Conservation (phyloP, 2,329 filamentous ascomycete species). For the Xylaria sp. region DNA sequence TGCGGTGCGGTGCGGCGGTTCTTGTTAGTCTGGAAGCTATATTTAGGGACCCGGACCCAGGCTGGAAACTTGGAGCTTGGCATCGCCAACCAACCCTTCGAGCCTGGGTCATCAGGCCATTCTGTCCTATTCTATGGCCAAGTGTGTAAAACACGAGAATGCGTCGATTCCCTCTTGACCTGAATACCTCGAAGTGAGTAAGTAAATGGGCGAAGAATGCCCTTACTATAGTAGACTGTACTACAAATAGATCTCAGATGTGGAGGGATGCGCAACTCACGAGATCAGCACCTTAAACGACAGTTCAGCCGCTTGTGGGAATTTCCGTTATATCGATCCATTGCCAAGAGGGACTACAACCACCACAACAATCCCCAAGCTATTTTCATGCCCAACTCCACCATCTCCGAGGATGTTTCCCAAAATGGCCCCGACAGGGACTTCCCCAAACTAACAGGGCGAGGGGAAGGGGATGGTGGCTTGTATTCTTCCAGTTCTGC, state of each 20-base stretch:
- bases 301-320: constrained; percentile 10
- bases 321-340: constrained; percentile 2
- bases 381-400: constrained; percentile 15
- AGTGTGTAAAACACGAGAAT: neutral
- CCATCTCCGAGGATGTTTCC: constrained; percentile 3
- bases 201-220: no score
- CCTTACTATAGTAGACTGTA: neutral
- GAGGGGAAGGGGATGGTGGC: neutral
- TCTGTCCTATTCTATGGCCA: neutral
- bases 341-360: constrained; percentile 4
- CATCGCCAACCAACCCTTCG: neutral
- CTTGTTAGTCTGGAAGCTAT: neutral
- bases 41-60: neutral
- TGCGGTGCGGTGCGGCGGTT: no score
- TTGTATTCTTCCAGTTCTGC: neutral
- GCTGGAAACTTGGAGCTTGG: neutral
- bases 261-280: neutral
- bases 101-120: constrained; percentile 2
- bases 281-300: constrained; percentile 4
- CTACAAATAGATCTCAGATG: neutral
- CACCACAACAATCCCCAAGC: neutral
- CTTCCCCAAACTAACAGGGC: constrained; percentile 2
- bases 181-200: no score
- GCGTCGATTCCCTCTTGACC: no score
- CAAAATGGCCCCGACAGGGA: constrained; percentile 5